Conservation (phyloP, 78 protist species). For the Emiliania huxleyi region DNA sequence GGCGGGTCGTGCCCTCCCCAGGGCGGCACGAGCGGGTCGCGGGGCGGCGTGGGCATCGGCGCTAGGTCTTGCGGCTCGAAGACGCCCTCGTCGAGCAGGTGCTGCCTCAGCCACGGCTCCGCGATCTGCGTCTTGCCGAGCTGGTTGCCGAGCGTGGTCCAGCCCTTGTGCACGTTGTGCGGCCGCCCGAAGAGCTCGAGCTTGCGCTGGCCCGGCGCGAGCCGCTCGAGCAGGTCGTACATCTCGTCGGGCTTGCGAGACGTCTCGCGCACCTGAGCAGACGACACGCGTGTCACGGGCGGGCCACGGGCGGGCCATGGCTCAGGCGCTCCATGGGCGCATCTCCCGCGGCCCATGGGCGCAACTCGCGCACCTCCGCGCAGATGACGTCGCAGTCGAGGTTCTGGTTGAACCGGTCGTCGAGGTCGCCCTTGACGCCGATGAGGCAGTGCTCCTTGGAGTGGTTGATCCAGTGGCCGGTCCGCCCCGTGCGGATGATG, state of each 20-base stretch:
- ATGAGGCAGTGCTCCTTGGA: slow-evolving; percentile 51
- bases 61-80: not conserved
- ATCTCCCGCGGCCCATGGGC: too few relatives aligned
- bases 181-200: slow-evolving; percentile 28
- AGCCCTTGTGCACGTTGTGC: slow-evolving; percentile 51
- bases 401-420: not conserved
- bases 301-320: too few relatives aligned
- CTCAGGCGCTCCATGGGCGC: too few relatives aligned
- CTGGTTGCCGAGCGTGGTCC: slow-evolving; percentile 64
- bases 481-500: slow-evolving; percentile 52
- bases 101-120: slow-evolving; percentile 24
- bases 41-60: not conserved
- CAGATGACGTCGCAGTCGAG: slow-evolving; percentile 54
- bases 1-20: not conserved
- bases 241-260: slow-evolving; percentile 60
- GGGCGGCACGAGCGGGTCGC: not conserved
- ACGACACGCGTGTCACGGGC: too few relatives aligned
- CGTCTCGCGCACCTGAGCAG: slow-evolving; percentile 47
- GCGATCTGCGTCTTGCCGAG: slow-evolving; percentile 1
- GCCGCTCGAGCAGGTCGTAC: slow-evolving; percentile 50
- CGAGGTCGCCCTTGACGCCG: slow-evolving; percentile 20
- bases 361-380: slow-evolving; percentile 38
- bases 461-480: slow-evolving; percentile 71
- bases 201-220: slow-evolving; percentile 35
- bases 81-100: not conserved